These are phyloP conservation scores for Peniophora sp. DNA, from an alignment of 1,284 basidiomycete genomes.

Conservation along the genomic window DNA sequence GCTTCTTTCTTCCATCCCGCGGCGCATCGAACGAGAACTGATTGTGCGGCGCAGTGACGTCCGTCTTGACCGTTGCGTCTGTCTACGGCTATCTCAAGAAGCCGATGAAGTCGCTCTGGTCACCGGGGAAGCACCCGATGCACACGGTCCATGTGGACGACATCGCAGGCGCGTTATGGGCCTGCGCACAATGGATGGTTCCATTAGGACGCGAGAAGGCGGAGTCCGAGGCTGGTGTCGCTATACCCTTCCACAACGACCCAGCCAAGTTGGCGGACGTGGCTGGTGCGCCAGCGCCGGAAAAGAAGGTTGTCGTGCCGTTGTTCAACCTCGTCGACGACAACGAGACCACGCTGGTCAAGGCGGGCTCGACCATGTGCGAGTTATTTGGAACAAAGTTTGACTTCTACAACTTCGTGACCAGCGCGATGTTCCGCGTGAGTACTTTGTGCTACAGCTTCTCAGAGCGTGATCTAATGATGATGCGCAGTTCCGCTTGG, in stretches of 20 bases:
- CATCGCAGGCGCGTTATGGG: constrained; percentile 68
- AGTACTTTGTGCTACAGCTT: constrained; percentile 8
- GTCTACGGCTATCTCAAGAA: constrained; percentile 80
- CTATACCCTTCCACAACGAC: constrained; percentile 64
- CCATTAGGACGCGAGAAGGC: constrained; percentile 55
- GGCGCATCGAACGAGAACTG: not conserved
- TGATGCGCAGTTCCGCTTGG: constrained; percentile 39
- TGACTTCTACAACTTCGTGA: constrained; percentile 75
- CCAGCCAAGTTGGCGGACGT: constrained; percentile 58
- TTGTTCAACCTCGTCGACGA: constrained; percentile 86
- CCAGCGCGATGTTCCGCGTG: constrained; percentile 65
- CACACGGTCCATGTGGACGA: constrained; percentile 79
- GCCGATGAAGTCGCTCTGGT: constrained; percentile 84
- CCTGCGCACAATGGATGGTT: constrained; percentile 69
- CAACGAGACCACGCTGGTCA: constrained; percentile 67
- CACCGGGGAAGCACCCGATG: constrained; percentile 71
- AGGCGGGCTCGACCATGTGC: constrained; percentile 66
- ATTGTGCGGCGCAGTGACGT: constrained; percentile 32
- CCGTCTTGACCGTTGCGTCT: constrained; percentile 69
- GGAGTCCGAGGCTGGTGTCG: constrained; percentile 55
- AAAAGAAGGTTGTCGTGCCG: constrained; percentile 57
- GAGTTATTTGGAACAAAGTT: constrained; percentile 78
- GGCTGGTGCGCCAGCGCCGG: constrained; percentile 49
- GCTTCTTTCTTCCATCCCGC: constrained; percentile 17
- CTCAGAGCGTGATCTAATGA: not conserved